Evolutionary conservation across 345 rosid genomes (phyloP).

Genomic region (Carallia brachiata): DNA sequence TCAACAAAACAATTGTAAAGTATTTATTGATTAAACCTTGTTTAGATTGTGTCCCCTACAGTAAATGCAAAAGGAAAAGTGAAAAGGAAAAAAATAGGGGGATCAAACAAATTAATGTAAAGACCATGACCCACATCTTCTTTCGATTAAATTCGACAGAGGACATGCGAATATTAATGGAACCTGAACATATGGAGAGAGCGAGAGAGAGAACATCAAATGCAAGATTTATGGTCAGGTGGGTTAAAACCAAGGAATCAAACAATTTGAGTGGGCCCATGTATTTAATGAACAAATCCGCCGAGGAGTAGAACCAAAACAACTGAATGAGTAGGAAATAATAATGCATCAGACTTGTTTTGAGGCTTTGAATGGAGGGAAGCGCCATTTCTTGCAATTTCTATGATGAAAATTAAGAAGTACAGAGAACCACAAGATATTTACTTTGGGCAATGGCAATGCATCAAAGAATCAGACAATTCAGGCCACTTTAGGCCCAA

Average conservation of each 20-base stretch:
- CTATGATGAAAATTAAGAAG: background rate
- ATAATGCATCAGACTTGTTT: background rate
- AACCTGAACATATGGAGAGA: too few species aligned
- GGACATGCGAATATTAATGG: background rate
- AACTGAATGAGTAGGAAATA: slow-evolving; percentile 4
- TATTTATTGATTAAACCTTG: too few species aligned
- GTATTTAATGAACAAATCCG: slow-evolving; percentile 8
- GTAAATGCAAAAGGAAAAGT: too few species aligned
- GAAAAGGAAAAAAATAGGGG: too few species aligned
- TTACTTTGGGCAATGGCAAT: slow-evolving; percentile 1
- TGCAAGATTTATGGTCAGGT: background rate
- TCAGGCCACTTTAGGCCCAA: slow-evolving; percentile 3
- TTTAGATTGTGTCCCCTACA: too few species aligned
- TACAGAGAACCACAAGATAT: slow-evolving; percentile 10
- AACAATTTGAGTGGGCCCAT: background rate
- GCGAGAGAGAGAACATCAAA: background rate
- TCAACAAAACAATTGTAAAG: too few species aligned
- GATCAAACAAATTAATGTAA: too few species aligned
- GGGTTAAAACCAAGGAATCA: background rate
- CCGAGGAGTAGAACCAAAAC: background rate
- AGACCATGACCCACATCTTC: too few species aligned
- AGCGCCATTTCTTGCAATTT: background rate
- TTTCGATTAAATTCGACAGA: background rate
- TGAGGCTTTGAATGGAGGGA: background rate
- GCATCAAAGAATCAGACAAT: background rate